These are phyloP conservation scores for Stagonosporopsis vannaccii DNA, from an alignment of 2,329 filamentous ascomycete genomes.

Conservation along the genomic window DNA sequence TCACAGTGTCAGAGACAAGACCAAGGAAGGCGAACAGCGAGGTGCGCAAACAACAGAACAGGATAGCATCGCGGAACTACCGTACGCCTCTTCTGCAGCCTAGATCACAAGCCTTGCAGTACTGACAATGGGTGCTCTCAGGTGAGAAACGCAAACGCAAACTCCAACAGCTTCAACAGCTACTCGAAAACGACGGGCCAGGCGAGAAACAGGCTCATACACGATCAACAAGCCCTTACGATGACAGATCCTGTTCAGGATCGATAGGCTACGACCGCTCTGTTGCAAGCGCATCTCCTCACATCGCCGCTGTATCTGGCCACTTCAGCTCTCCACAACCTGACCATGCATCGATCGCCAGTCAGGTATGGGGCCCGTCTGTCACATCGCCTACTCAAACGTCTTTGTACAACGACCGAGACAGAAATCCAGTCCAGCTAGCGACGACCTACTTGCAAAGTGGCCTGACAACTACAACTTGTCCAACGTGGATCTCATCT, in stretches of 20 bases:
- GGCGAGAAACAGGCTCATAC: slow-evolving; percentile 24
- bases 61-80: slow-evolving; percentile 49
- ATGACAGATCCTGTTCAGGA: slow-evolving; percentile 24
- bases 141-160: slow-evolving; percentile 49
- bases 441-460: background rate
- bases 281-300: slow-evolving; percentile 8
- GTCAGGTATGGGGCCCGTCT: background rate
- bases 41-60: slow-evolving; percentile 48
- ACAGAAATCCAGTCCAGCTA: background rate
- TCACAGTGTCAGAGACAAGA: slow-evolving; percentile 27
- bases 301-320: background rate
- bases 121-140: slow-evolving; percentile 12
- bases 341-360: background rate
- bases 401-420: background rate
- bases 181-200: slow-evolving; percentile 35
- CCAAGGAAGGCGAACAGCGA: slow-evolving; percentile 48
- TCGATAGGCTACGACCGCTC: slow-evolving; percentile 26
- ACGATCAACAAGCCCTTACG: slow-evolving; percentile 22
- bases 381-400: background rate
- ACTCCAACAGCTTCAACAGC: slow-evolving; percentile 46
- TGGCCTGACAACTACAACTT: background rate
- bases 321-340: background rate
- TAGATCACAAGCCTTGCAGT: background rate
- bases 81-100: slow-evolving; percentile 26
- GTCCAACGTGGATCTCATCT: background rate